Evolutionary conservation across 1,284 basidiomycete genomes (phyloP), one percentile per base, ranked within the genome.

Genomic region (Xerocomus alliaceus): DNA sequence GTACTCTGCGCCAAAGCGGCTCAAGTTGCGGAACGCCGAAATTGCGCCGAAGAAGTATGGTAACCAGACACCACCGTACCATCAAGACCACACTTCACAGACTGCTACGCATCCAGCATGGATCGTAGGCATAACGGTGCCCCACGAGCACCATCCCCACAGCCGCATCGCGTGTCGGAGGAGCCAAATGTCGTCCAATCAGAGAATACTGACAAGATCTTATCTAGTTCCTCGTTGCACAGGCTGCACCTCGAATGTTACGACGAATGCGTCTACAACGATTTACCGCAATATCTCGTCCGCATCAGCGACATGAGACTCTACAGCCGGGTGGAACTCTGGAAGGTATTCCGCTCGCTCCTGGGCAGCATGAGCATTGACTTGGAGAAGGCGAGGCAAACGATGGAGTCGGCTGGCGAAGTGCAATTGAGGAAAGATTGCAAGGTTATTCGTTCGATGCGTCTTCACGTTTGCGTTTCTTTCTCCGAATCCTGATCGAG

Each of bases 271-370:
- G 9, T 63, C 45, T 49, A 56, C 44, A 63, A 63, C 6, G 49
- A 62, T 29, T 24, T 62, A n/a, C 61, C 61, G 3, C 60, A 56
- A 42, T 62, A 56, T 28, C 62, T 63, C 54, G 35, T 63, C 20
- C 60, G 54, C 20, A 39, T 53, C 32, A 42, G 39, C 20, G 50
- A 63, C 11, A 63, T 63, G 60, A 26, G 45, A 4, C 60, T 63
- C 18, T 49, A n/a, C 35, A 45, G 15, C 32, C 50, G 60, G 8
- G 10, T 3, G 8, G 54, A 63, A 29, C 45, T 63, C 29, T 50
- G 31, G 54, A 49, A 58, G 12, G 31, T 13, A 0, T 56, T 54
- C 28, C 46, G 32, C 1, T 10, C 53, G 9, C n/a, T 32, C 11
- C 10, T 50, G 32, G 47, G 22, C 34, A 20, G 9, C 22, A 15